A percentile compares a stretch with the other conserved stretches of the same genome.
Conservation (phyloP, 129 eudicot genomes). For the Tagetes erecta region DNA sequence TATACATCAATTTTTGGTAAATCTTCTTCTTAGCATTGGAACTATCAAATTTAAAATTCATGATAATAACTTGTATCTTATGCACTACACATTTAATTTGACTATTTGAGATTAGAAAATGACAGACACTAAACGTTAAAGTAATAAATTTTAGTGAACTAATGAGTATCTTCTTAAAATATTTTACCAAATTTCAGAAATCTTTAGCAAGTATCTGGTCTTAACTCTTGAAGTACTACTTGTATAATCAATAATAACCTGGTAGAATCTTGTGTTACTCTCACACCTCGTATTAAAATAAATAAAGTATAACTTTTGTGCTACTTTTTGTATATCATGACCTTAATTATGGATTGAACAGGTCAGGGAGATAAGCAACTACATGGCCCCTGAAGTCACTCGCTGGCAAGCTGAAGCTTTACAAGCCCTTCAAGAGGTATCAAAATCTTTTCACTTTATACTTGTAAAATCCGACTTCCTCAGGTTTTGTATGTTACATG, state of each 20-base stretch:
- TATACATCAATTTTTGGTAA: background rate
- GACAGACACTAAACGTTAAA: background rate
- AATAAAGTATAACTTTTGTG: background rate
- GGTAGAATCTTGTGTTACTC: background rate
- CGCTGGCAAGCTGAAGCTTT: constrained; percentile 85
- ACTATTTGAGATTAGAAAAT: background rate
- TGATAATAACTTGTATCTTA: constrained; percentile 10
- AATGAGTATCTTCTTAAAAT: background rate
- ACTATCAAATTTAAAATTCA: background rate
- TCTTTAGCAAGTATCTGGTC: background rate
- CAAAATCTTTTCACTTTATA: background rate
- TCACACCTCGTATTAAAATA: background rate
- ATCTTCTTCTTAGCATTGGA: background rate
- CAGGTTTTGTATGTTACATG: background rate
- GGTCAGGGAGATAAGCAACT: constrained; percentile 63
- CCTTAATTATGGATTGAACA: constrained; percentile 19
- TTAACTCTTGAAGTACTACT: background rate
- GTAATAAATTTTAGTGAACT: constrained; percentile 3
- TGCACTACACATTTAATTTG: background rate
- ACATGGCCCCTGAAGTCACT: constrained; percentile 33
- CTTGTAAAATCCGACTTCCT: background rate
- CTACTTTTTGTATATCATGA: background rate
- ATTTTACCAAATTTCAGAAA: background rate
- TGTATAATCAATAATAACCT: background rate
- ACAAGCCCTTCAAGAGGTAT: constrained; percentile 70